Evolutionary conservation across 352 stramenopile genomes (phyloP), one percentile per base, ranked within the genome.

Genomic region (Pythium guiyangense): DNA sequence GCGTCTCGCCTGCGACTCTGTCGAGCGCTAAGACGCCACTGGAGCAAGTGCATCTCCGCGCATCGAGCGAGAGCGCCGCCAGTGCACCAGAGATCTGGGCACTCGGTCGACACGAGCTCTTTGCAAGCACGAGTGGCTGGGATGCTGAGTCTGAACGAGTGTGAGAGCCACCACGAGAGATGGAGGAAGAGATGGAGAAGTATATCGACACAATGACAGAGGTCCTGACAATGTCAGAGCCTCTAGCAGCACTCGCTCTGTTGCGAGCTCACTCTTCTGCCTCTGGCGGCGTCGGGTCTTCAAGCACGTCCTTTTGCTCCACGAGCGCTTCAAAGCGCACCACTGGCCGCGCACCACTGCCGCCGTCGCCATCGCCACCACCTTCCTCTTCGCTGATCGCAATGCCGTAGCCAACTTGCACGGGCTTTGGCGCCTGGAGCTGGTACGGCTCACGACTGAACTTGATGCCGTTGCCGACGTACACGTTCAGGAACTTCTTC

Each of bases 401-500:
- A 15, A 90, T 67, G 8, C 78, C 74, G 63, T 67, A 90, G 14
- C 77, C 73, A 31, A 58, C 45, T 52, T 89, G 70, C 6, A 90
- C 66, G 5, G 67, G 64, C 43, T 77, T 70, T n/a, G 77, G 77
- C 20, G 67, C 64, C 64, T 63, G 70, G 17, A 81, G 66, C 56
- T 80, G 86, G 66, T 75, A 92, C 31, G 74, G 78, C 64, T 77
- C 74, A 8, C 57, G 57, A 37, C 69, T 85, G 56, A 79, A 84
- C 59, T 94, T 92, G 57, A 94, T 63, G 4, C 78, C 88, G 55
- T 96, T 72, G 44, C 90, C 88, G 0, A 96, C 87, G 54, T 97
- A 97, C 26, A 96, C 68, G 66, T 96, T 97, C 4, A 92, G 71
- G 58, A 94, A 96, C 60, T 86, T 91, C 58, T 92, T 94, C 22